Conservation (phyloP, 2,329 filamentous ascomycete species). For the Alternaria metachromatica region DNA sequence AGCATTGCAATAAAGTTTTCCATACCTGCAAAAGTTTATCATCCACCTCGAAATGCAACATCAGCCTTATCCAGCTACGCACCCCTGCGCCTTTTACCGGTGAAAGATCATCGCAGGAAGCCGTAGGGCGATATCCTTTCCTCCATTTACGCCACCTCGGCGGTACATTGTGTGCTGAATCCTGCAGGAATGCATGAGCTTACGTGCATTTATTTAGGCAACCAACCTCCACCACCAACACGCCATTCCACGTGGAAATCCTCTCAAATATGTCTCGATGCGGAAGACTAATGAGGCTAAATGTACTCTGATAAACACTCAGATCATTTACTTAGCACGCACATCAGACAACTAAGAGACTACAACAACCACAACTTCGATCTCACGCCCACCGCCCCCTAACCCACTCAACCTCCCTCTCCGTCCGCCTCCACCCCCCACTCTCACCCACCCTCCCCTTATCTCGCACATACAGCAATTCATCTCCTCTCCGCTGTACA, state of each 20-base stretch:
- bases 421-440: not conserved
- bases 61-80: not conserved
- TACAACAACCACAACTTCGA: too few species aligned
- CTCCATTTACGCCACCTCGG: not conserved
- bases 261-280: not conserved
- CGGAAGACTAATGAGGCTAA: too few species aligned
- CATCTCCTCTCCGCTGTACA: not conserved
- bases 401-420: not conserved
- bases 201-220: not conserved
- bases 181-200: slow-evolving; percentile 1
- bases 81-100: not conserved
- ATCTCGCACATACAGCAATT: not conserved
- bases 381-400: not conserved
- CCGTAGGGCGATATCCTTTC: not conserved
- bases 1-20: not conserved
- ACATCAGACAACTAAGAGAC: too few species aligned
- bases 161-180: not conserved
- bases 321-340: too few species aligned
- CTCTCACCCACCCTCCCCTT: not conserved
- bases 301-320: too few species aligned
- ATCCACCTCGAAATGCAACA: too few species aligned
- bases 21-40: too few species aligned
- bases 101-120: not conserved
- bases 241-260: rapidly evolving
- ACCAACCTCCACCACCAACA: not conserved